These are phyloP conservation scores for Penicillium cosmopolitanum DNA, from an alignment of 495 filamentous ascomycete species.

Conservation along the genomic window DNA sequence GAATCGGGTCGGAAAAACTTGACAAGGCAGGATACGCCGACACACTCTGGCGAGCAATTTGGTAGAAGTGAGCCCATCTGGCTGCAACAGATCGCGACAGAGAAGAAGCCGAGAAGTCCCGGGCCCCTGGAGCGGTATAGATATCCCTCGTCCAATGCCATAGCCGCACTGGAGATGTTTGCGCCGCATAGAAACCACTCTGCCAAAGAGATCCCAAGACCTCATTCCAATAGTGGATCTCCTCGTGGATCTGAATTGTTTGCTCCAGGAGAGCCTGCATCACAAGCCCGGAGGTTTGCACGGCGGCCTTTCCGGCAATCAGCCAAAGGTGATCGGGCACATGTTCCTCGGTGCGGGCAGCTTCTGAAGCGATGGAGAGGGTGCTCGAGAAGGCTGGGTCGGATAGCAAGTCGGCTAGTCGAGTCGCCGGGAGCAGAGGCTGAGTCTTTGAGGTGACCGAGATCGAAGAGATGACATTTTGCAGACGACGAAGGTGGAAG, in stretches of 20 bases:
- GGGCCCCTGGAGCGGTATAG: constrained; percentile 58
- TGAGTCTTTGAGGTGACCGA: constrained; percentile 65
- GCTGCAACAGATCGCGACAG: constrained; percentile 16
- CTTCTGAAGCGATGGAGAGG: neutral
- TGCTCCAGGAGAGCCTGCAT: constrained; percentile 75
- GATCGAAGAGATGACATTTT: constrained; percentile 67
- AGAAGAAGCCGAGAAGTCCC: constrained; percentile 1
- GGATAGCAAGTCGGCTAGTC: constrained; percentile 61
- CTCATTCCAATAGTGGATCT: constrained; percentile 93
- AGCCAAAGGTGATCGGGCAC: constrained; percentile 86
- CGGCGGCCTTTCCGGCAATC: constrained; percentile 80
- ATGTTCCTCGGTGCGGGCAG: constrained; percentile 38
- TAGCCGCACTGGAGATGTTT: constrained; percentile 75
- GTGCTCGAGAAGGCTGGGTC: constrained; percentile 50
- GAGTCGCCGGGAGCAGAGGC: constrained; percentile 50
- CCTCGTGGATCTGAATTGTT: constrained; percentile 77
- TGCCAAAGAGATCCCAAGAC: constrained; percentile 71
- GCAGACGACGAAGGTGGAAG: constrained; percentile 44
- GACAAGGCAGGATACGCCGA: constrained; percentile 60
- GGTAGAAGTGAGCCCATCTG: constrained; percentile 77
- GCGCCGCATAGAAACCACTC: constrained; percentile 76
- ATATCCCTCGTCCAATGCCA: constrained; percentile 68
- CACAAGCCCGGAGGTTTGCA: constrained; percentile 79
- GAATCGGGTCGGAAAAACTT: constrained; percentile 69
- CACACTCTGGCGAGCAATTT: constrained; percentile 72